Base-by-base conservation (phyloP, 805 yeast genomes). In the Phaffomyces thermotolerans region DNA sequence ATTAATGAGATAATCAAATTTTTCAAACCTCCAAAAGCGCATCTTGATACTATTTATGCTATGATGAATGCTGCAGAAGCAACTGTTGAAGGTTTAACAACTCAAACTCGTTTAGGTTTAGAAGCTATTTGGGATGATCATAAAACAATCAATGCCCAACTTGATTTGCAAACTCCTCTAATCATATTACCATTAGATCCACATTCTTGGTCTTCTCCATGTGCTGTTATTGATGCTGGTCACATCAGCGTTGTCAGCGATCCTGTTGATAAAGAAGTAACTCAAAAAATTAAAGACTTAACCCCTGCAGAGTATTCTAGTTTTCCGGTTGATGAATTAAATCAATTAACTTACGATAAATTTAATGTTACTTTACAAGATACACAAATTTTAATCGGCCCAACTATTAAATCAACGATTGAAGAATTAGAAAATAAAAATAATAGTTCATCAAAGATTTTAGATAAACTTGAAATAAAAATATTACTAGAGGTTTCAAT, bases 121-220 rank as follows among this genome's bases (percentile, higher is more conserved):
- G 95, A 91, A 64, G 89, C 93, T 52, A 93, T 96, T 0, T 71
- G 95, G 52, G 95, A 89, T 49, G 96, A 91, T 54, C 99, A 93
- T 64, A 90, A 89, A 59, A 91, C 98, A 0, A 64, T 89, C 45
- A 82, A 89, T 56, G 76, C 89, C 23, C 79, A 85, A 54, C 73
- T 93, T 48, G 98, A 95, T 63, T 69, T 95, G 36, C 96, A 90
- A 57, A 95, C 98, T 0, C 99, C 99, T 0, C 68, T 93, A 51
- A 79, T 95, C 20, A 83, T 91, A 8, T 54, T 93, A 15, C 99
- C 99, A 0, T 68, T 88, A 29, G 86, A 88, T 56, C 84, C 95
- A 0, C 72, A 78, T 12, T 77, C 76, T 50, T 81, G 87, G 79
- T 72, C 81, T 34, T 80, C 97, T 0, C 95, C 97, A 0, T 95